These are phyloP conservation scores for Penicillium oxalicum DNA, from an alignment of 2,329 filamentous ascomycete genomes.

Conservation along the genomic window DNA sequence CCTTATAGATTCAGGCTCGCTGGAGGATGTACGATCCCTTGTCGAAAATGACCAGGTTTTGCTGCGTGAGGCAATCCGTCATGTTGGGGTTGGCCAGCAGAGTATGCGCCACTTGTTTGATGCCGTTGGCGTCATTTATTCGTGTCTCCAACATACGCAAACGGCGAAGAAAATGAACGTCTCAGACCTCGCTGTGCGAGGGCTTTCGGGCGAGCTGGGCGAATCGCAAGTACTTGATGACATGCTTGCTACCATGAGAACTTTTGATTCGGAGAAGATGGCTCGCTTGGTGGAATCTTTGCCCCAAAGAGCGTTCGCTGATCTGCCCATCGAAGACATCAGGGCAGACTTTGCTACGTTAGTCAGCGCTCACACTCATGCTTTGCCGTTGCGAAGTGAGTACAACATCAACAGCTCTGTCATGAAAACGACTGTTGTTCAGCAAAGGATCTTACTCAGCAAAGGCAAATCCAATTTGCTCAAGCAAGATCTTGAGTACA, in stretches of 20 bases:
- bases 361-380: constrained; percentile 41
- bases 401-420: constrained; percentile 61
- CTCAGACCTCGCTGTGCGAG: constrained; percentile 36
- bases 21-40: constrained; percentile 37
- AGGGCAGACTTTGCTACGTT: constrained; percentile 46
- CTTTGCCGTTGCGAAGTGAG: constrained; percentile 60
- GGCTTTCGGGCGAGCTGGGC: constrained; percentile 48
- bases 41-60: constrained; percentile 48
- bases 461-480: constrained; percentile 52
- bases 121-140: constrained; percentile 25
- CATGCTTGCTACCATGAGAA: constrained; percentile 48
- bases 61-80: constrained; percentile 35
- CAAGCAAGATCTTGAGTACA: constrained; percentile 51
- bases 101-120: constrained; percentile 35
- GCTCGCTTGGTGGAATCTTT: constrained; percentile 37
- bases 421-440: constrained; percentile 53
- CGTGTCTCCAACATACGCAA: constrained; percentile 25
- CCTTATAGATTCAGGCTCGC: constrained; percentile 34
- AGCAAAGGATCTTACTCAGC: constrained; percentile 54
- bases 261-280: constrained; percentile 48
- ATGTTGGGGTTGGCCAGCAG: constrained; percentile 37
- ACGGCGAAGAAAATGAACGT: constrained; percentile 25
- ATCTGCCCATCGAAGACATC: constrained; percentile 37
- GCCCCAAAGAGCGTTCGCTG: constrained; percentile 28
- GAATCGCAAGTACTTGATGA: constrained; percentile 48